Percentiles rank a stretch among this genome's conserved stretches.
phyloP scores from a whole-genome alignment of 805 yeast species.

The Starmerella powellii region DNA sequence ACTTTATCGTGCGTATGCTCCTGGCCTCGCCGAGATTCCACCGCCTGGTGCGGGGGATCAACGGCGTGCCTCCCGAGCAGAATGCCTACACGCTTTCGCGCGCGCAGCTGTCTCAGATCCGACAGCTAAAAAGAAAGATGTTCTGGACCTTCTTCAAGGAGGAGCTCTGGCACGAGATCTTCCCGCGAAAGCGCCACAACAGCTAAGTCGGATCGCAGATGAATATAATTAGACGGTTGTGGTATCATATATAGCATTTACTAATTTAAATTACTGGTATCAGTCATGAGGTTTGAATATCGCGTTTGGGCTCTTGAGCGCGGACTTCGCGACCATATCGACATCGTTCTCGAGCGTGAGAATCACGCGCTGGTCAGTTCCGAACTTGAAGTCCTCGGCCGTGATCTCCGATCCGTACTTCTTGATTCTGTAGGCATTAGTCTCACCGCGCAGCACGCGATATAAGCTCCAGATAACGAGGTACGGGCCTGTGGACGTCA shows the following conservation, averaged over 20 bases:
- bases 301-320: constrained; percentile 45
- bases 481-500: constrained; percentile 71
- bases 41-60: constrained; percentile 21
- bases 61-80: constrained; percentile 17
- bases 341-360: constrained; percentile 69
- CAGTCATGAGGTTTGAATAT: constrained; percentile 1
- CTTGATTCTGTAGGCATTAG: constrained; percentile 50
- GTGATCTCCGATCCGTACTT: constrained; percentile 49
- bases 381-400: constrained; percentile 69
- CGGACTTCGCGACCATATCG: constrained; percentile 49
- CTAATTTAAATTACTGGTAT: background rate
- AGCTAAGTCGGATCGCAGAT: background rate
- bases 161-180: constrained; percentile 21
- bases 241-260: background rate
- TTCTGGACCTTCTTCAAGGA: constrained; percentile 22
- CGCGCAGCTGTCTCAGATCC: constrained; percentile 9
- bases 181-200: constrained; percentile 7
- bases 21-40: constrained; percentile 24
- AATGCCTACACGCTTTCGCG: constrained; percentile 10
- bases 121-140: constrained; percentile 12
- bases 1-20: constrained; percentile 20
- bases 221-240: too few relatives aligned
- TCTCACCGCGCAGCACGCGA: constrained; percentile 43
- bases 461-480: constrained; percentile 69
- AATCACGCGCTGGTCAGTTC: constrained; percentile 56